Base-by-base conservation (phyloP, 2,329 filamentous ascomycete species). In the Fusarium domesticum region DNA sequence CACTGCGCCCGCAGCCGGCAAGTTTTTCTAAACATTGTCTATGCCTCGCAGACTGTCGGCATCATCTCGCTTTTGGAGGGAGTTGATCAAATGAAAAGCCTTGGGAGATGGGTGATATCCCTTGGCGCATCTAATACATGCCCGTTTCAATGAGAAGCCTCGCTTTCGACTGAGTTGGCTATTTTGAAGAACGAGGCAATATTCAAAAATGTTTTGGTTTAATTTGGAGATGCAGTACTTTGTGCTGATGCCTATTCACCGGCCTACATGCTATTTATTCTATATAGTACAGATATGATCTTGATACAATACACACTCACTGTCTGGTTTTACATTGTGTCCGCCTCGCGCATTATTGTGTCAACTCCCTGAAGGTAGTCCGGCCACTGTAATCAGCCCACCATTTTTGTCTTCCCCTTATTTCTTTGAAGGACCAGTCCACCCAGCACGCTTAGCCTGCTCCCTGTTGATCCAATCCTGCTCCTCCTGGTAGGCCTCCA, bases 21-120 rank as follows among this genome's bases (percentile, higher is more conserved):
- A 76, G 65, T 81, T 81, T 64, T 79, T 81, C 54, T 81, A 67
- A 56, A n/a, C n/a, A n/a, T n/a, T n/a, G 20, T 14, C 10, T 19
- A 18, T 38, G n/a, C 18, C 30, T 3, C 33, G 20, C 42, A 47
- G 45, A 37, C 43, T 49, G 36, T 36, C 37, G 6, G 23, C 43
- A 28, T 28, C 14, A 12, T 28, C 14, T 28, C 7, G 23, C 23
- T 28, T 5, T 28, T 12, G 4, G 7, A 28, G 10, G n/a, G 23
- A 28, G 4, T 28, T 28, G 23, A 8, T 8, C 7, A 5, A n/a
- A n/a, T 28, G 7, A 3, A 4, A 4, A 28, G 23, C 14, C 4
- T 11, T 28, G 23, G 23, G 14, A 12, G 23, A 10, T 4, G 4
- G 4, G 23, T 11, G 14, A 4, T 11, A 8, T 28, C 8, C 14